These are phyloP conservation scores for Zalerion maritima DNA, from an alignment of 495 filamentous ascomycete genomes.

Conservation along the genomic window DNA sequence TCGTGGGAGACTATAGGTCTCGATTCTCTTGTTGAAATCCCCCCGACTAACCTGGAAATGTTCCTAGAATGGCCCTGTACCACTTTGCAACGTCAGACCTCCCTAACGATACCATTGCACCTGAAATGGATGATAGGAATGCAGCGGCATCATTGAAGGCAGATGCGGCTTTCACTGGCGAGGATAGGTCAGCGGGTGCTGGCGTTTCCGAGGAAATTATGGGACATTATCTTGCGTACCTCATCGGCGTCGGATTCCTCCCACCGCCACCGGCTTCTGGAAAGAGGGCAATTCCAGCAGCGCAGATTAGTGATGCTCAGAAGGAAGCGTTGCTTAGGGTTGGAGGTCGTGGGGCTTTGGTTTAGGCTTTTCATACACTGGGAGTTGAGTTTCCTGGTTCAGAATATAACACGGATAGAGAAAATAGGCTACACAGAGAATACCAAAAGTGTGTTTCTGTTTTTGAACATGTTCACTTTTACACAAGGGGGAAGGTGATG, in stretches of 20 bases:
- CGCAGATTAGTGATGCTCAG: slow-evolving; percentile 34
- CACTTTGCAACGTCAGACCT: slow-evolving; percentile 74
- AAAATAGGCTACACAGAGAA: too few relatives aligned
- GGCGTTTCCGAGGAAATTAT: slow-evolving; percentile 54
- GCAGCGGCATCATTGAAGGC: slow-evolving; percentile 45
- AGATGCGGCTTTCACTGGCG: slow-evolving; percentile 46
- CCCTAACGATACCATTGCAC: slow-evolving; percentile 61
- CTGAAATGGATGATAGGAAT: slow-evolving; percentile 66
- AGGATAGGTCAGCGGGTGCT: slow-evolving; percentile 46
- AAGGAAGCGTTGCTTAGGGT: slow-evolving; percentile 31
- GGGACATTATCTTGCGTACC: slow-evolving; percentile 58
- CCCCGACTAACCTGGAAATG: background rate
- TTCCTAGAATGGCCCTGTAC: slow-evolving; percentile 54
- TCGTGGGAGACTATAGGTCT: background rate
- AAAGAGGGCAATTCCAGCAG: slow-evolving; percentile 30
- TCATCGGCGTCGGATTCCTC: slow-evolving; percentile 60
- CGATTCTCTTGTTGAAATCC: background rate
- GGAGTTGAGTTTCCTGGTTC: too few relatives aligned
- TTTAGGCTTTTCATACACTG: too few relatives aligned
- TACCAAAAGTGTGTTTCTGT: too few relatives aligned
- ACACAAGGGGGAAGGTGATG: too few relatives aligned
- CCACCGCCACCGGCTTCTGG: slow-evolving; percentile 33
- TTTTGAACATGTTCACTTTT: too few relatives aligned
- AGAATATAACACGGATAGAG: too few relatives aligned
- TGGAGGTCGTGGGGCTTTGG: slow-evolving; percentile 37